phyloP scores from a whole-genome alignment of 495 filamentous ascomycete genomes.

The Elasticomyces elasticus region DNA sequence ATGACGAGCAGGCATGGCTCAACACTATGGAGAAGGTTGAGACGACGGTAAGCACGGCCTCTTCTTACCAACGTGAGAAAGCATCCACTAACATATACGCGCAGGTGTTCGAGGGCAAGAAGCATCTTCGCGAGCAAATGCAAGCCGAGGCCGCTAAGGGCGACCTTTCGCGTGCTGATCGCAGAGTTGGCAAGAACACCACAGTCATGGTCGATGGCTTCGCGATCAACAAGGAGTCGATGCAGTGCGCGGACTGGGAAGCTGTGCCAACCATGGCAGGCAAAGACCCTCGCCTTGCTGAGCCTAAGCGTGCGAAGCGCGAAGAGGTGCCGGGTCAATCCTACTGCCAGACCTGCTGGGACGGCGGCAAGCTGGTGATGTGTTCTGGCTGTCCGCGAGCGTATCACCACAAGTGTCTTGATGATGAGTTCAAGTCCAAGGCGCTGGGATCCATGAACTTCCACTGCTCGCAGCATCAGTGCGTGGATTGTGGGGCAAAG shows the following conservation, averaged over 20 bases:
- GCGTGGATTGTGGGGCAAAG: conserved; percentile 44
- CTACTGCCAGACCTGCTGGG: conserved; percentile 48
- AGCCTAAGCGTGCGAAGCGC: conserved; percentile 36
- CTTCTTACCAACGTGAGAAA: too few species aligned
- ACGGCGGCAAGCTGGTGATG: conserved; percentile 36
- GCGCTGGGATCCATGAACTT: conserved; percentile 33
- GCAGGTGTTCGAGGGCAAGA: conserved; percentile 47
- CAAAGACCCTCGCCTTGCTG: conserved; percentile 44
- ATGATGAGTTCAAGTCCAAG: conserved; percentile 30
- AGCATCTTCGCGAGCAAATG: conserved; percentile 30
- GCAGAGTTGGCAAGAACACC: conserved; percentile 49
- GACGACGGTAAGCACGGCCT: conserved; percentile 29
- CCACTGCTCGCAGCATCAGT: conserved; percentile 51
- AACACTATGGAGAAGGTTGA: conserved; percentile 49
- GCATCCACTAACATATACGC: background rate
- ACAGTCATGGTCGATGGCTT: conserved; percentile 52
- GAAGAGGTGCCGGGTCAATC: conserved; percentile 40
- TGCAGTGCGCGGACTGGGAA: conserved; percentile 45
- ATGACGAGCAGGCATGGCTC: conserved; percentile 51
- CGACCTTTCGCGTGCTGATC: conserved; percentile 34
- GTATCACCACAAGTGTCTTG: conserved; percentile 47
- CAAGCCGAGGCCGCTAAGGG: conserved; percentile 23
- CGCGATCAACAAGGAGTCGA: conserved; percentile 49
- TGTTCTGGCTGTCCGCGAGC: conserved; percentile 49
- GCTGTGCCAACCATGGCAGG: conserved; percentile 49